Evolutionary conservation across 2,329 filamentous ascomycete genomes (phyloP), one percentile per base, ranked within the genome.

Genomic region (Xylaria sp.): DNA sequence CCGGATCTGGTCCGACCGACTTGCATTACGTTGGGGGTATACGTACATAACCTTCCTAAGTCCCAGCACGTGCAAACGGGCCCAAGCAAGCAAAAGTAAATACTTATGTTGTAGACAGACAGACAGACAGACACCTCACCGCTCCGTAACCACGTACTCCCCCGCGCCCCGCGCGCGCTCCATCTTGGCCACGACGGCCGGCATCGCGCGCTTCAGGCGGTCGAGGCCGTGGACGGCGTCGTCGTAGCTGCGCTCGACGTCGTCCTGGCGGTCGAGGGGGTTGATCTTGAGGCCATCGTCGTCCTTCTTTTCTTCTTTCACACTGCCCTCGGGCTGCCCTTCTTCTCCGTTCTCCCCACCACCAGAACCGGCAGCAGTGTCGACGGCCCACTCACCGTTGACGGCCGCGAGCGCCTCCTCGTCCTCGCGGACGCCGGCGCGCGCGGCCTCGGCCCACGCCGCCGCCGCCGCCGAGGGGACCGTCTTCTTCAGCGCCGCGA

Each of bases 171-270:
- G 75, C 52, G 85, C 85, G 69, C 84, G 77, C 74, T 87, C 84
- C 80, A 87, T 86, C 69, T 78, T 82, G 49, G 85, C 85, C 64
- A 85, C 82, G 2, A 81, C 80, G 18, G 81, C 77, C 16, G 85
- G 83, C 80, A 88, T 81, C 34, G 82, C 80, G 63, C 76, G 77
- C 74, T 85, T 85, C 52, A 87, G 60, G 59, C 76, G 69, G 2
- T 72, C 79, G 50, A 87, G 63, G 16, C 76, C 77, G 44, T 74
- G 75, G 1, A 87, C 77, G 0, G 81, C 81, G 8, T 60, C 70
- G 1, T 59, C 69, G 53, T 81, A 85, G 38, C 66, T 71, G 2
- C 53, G 62, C 71, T 84, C 81, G 2, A 83, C 73, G 7, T 68
- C 72, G 2, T 65, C 73, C 64, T 77, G 76, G 58, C 81, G 73